A percentile compares a stretch with the other conserved stretches of the same genome.
Conservation (phyloP, 2,329 filamentous ascomycete genomes). For the Apiospora kogelbergensis region DNA sequence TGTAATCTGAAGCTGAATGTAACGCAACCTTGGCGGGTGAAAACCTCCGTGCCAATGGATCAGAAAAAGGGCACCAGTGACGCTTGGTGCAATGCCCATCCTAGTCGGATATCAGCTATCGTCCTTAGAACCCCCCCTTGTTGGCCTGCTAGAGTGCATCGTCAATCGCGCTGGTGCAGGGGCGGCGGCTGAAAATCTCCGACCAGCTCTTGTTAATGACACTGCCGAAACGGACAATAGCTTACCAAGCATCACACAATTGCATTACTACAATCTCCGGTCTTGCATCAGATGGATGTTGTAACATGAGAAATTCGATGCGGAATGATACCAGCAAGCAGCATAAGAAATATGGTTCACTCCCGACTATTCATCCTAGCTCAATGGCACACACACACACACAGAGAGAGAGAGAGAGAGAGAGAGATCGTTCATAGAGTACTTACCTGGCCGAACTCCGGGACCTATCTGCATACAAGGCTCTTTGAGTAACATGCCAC, state of each 20-base stretch:
- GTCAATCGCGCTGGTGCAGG: slow-evolving; percentile 5
- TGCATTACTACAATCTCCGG: not conserved
- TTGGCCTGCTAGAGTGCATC: not conserved
- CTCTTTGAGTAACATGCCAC: not conserved
- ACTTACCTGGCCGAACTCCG: not conserved
- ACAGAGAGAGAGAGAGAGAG: too few relatives aligned
- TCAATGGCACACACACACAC: too few relatives aligned
- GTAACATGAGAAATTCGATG: not conserved
- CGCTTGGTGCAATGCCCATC: not conserved
- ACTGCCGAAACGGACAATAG: not conserved
- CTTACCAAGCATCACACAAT: not conserved
- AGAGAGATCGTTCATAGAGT: not conserved
- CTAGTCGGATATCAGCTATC: not conserved
- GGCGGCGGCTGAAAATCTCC: slow-evolving; percentile 4
- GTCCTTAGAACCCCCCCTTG: not conserved
- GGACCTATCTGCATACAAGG: too few relatives aligned
- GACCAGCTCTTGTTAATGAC: not conserved
- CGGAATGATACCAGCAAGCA: not conserved
- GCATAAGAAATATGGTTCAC: too few relatives aligned
- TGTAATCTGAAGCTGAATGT: slow-evolving; percentile 4
- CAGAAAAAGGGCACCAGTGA: not conserved
- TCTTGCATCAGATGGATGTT: not conserved
- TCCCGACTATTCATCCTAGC: not conserved
- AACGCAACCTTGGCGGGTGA: slow-evolving; percentile 7
- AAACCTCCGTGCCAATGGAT: not conserved